Evolutionary conservation across 768 basidiomycete species (phyloP).

Genomic region (Kondoa malvinella): DNA sequence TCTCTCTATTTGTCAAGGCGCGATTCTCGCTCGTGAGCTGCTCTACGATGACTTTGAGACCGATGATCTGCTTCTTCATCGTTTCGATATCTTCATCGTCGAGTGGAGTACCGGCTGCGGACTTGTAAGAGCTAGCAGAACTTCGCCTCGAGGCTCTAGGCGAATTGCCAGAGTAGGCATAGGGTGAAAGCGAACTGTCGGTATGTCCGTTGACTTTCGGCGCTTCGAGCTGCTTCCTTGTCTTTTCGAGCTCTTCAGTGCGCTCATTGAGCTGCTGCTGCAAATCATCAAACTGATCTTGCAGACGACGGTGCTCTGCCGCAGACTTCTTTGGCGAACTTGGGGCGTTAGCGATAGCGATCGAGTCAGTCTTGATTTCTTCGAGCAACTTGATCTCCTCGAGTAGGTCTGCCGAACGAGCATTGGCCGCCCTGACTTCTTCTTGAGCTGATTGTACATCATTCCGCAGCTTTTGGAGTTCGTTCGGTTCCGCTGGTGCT

Average conservation of each 20-base stretch:
- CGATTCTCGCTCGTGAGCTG: conserved; percentile 74
- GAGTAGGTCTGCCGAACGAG: conserved; percentile 7
- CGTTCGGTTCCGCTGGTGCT: conserved; percentile 29
- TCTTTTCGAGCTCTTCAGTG: not conserved
- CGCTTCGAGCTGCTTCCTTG: not conserved
- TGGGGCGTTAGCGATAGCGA: not conserved
- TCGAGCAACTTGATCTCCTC: conserved; percentile 23
- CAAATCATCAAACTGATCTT: not conserved
- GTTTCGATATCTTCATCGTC: conserved; percentile 23
- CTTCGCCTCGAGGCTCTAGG: not conserved
- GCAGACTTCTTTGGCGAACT: not conserved
- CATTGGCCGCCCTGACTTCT: conserved; percentile 12
- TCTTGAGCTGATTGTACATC: conserved; percentile 18
- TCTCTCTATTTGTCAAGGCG: conserved; percentile 26
- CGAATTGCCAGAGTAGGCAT: not conserved
- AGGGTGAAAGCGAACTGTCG: not conserved
- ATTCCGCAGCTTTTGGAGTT: conserved; percentile 30
- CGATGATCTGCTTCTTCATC: conserved; percentile 50
- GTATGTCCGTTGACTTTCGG: not conserved
- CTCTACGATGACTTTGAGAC: conserved; percentile 76
- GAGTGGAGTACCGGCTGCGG: not conserved
- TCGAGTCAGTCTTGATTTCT: conserved; percentile 13
- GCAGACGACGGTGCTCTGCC: not conserved
- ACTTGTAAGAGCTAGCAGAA: not conserved
- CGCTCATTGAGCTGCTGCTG: not conserved